A percentile compares a stretch with the other conserved stretches of the same genome.
These are phyloP conservation scores for Colletotrichum spaethianum DNA, from an alignment of 2,329 filamentous ascomycete genomes.

Conservation along the genomic window DNA sequence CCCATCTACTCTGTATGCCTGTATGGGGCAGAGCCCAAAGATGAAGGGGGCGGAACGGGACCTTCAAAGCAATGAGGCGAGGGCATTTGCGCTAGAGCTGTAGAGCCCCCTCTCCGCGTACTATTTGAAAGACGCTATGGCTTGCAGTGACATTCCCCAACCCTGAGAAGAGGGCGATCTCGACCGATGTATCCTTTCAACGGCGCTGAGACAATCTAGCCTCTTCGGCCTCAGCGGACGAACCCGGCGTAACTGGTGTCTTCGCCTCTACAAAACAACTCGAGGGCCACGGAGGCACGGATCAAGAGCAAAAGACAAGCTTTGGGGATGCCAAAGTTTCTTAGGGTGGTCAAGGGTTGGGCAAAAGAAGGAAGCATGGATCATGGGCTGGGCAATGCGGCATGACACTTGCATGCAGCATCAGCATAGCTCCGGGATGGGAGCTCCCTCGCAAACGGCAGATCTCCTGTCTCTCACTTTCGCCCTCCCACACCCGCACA, in stretches of 20 bases:
- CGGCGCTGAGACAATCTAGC: conserved; percentile 7
- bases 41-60: background rate
- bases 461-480: background rate
- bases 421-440: conserved; percentile 13
- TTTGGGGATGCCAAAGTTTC: conserved; percentile 13
- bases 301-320: background rate
- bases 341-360: background rate
- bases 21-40: background rate
- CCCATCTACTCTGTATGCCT: no score
- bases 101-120: background rate
- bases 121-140: no score
- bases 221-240: background rate
- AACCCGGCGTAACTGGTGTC: background rate
- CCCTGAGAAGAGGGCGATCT: background rate
- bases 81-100: background rate
- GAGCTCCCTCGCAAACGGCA: conserved; percentile 26
- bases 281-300: background rate
- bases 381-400: conserved; percentile 26
- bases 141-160: background rate
- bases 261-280: background rate
- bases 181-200: background rate
- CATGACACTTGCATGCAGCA: conserved; percentile 4
- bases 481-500: background rate
- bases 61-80: background rate
- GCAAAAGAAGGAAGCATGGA: conserved; percentile 12